A percentile compares a stretch with the other conserved stretches of the same genome.
Evolutionary conservation across 202 grass and related monocot species (phyloP).

Genomic region (Zizania palustris): DNA sequence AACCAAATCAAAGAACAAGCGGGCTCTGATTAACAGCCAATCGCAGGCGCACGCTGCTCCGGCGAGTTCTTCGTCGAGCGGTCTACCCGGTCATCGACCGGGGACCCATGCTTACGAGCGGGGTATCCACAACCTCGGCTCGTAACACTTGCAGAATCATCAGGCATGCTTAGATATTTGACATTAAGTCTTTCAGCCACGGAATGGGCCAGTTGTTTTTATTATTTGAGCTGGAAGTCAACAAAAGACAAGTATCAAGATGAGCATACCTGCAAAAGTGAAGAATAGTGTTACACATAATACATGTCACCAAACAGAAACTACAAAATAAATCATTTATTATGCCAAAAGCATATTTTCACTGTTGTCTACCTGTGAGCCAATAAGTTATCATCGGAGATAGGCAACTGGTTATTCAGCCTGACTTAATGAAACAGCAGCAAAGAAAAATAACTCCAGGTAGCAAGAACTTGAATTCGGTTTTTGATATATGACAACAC

Average conservation of each 20-base stretch:
- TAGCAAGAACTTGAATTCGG: constrained; percentile 69
- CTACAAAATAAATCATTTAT: background rate
- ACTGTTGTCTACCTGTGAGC: background rate
- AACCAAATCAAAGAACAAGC: too few species aligned
- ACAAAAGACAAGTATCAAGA: constrained; percentile 74
- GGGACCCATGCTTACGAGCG: too few species aligned
- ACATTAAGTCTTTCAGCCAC: constrained; percentile 78
- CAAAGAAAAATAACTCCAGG: constrained; percentile 28
- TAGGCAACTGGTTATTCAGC: constrained; percentile 16
- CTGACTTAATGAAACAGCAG: constrained; percentile 4
- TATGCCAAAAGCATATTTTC: constrained; percentile 5
- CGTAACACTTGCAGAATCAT: constrained; percentile 35
- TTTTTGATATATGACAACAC: constrained; percentile 94
- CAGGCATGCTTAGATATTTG: constrained; percentile 43
- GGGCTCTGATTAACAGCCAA: too few species aligned
- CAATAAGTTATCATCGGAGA: constrained; percentile 23
- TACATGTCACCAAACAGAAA: constrained; percentile 31
- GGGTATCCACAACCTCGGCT: too few species aligned
- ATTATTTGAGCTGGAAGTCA: constrained; percentile 52
- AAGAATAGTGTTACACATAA: constrained; percentile 22
- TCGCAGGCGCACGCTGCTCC: too few species aligned
- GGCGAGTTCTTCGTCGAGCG: too few species aligned
- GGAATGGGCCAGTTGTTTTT: constrained; percentile 49
- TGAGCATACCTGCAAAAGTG: constrained; percentile 66
- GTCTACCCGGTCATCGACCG: too few species aligned